Evolutionary conservation across 1,139 yeast genomes (phyloP).

Genomic region (Hanseniaspora sp.): DNA sequence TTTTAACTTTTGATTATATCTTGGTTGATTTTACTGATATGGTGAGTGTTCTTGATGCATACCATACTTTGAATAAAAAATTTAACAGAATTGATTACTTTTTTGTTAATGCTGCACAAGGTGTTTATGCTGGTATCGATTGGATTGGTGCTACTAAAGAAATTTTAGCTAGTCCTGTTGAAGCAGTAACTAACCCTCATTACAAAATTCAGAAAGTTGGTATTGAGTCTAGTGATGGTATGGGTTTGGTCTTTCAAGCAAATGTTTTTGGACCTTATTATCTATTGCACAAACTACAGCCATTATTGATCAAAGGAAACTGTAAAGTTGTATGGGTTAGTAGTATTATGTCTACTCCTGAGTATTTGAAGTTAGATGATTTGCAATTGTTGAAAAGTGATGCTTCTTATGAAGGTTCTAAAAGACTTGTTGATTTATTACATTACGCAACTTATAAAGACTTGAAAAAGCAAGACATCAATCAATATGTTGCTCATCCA

Average conservation of each 20-base stretch:
- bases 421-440: conserved; percentile 70
- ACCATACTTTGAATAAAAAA: conserved; percentile 53
- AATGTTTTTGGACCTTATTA: conserved; percentile 93
- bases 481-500: conserved; percentile 77
- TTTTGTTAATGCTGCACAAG: conserved; percentile 82
- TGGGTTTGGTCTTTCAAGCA: conserved; percentile 88
- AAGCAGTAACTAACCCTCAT: conserved; percentile 73
- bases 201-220: conserved; percentile 76
- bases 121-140: conserved; percentile 75
- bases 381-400: conserved; percentile 54
- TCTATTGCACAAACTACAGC: conserved; percentile 50
- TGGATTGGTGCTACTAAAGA: conserved; percentile 69
- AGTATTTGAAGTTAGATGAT: conserved; percentile 60
- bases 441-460: conserved; percentile 58
- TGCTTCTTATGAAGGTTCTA: conserved; percentile 84
- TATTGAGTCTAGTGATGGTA: conserved; percentile 52
- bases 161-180: conserved; percentile 50
- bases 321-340: conserved; percentile 78
- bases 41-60: conserved; percentile 72
- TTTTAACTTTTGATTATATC: conserved; percentile 73
- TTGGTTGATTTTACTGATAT: conserved; percentile 81
- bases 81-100: conserved; percentile 62
- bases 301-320: conserved; percentile 42
- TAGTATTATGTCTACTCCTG: conserved; percentile 64
- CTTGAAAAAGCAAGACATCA: conserved; percentile 43